Base-by-base conservation (phyloP, 805 yeast genomes). In the Grigorovia transvaalensis region DNA sequence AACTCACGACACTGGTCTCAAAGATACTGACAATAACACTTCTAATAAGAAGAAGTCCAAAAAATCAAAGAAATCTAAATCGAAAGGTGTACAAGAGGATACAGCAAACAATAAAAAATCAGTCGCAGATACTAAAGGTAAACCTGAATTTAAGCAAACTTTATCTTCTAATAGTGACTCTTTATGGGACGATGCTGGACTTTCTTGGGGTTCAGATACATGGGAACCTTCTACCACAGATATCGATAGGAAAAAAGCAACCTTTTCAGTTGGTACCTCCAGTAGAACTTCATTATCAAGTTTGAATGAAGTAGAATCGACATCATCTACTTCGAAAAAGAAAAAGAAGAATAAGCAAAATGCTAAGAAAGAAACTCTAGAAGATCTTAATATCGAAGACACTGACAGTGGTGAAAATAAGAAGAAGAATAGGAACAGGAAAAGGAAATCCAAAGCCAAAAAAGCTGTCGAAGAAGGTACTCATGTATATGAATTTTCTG, bases 401-500 rank as follows among this genome's bases (percentile, higher is more conserved):
- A 46, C 42, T 33, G 38, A 17, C 7, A n/a, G 20, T 11, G 40
- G 20, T 11, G 48, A 19, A 19, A 27, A 18, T 17, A 41, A 46
- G 4, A 45, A 45, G 18, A 30, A 45, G 19, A 12, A 40, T 17
- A 13, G 27, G 18, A 23, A 17, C 13, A 18, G 35, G 12, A 17
- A 15, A 19, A 44, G 11, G n/a, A 11, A n/a, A 20, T 45, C 29
- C 1, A 23, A 17, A 7, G 27, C 4, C 9, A 38, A 44, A 1
- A 58, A 48, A 8, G 54, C 51, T n/a, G 47, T 58, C 18, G 70
- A 66, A 54, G 70, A 66, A 54, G 70, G 70, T 50, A 61, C 59
- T 44, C 64, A 74, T 19, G 50, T 59, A 12, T 61, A 63, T 41
- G 67, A 63, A 45, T 64, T 60, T 45, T 72, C 73, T 7, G 65